phyloP scores from a whole-genome alignment of 2,329 filamentous ascomycete genomes.

The Talaromyces pinophilus region DNA sequence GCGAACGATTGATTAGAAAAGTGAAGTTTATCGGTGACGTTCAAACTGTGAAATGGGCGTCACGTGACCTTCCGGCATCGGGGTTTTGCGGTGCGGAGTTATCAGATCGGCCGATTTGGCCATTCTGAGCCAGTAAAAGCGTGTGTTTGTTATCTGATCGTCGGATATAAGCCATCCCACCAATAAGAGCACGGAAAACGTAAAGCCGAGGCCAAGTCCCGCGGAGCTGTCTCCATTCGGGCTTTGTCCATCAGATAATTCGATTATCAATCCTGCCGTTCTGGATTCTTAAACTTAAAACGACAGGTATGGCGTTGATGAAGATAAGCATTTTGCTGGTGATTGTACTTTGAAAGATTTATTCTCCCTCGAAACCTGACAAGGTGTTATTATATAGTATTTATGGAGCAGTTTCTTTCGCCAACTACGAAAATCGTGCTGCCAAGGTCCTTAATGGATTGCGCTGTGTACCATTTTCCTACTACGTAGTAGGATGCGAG shows the following conservation, averaged over 20 bases:
- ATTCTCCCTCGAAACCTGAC: not conserved
- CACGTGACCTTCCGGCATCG: slow-evolving; percentile 21
- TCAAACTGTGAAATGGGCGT: not conserved
- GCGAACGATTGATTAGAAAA: not conserved
- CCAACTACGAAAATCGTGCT: too few species aligned
- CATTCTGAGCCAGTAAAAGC: not conserved
- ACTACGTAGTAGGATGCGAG: too few species aligned
- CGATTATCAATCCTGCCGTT: not conserved
- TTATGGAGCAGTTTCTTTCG: too few species aligned
- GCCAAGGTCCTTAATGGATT: too few species aligned
- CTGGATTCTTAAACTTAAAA: not conserved
- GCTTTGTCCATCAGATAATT: not conserved
- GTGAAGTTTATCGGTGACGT: slow-evolving; percentile 15
- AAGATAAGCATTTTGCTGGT: not conserved
- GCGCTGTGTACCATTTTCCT: too few species aligned
- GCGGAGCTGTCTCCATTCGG: not conserved
- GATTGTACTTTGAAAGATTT: not conserved
- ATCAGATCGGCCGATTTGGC: slow-evolving; percentile 9
- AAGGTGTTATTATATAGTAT: too few species aligned
- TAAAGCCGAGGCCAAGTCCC: slow-evolving; percentile 4
- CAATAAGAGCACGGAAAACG: not conserved
- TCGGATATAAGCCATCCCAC: not conserved
- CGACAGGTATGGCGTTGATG: not conserved
- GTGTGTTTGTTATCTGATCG: slow-evolving; percentile 14
- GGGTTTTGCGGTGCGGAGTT: slow-evolving; percentile 9